A percentile compares a stretch with the other conserved stretches of the same genome.
These are phyloP conservation scores for Metarhizium guizhouense DNA, from an alignment of 2,329 filamentous ascomycete genomes.

Conservation along the genomic window DNA sequence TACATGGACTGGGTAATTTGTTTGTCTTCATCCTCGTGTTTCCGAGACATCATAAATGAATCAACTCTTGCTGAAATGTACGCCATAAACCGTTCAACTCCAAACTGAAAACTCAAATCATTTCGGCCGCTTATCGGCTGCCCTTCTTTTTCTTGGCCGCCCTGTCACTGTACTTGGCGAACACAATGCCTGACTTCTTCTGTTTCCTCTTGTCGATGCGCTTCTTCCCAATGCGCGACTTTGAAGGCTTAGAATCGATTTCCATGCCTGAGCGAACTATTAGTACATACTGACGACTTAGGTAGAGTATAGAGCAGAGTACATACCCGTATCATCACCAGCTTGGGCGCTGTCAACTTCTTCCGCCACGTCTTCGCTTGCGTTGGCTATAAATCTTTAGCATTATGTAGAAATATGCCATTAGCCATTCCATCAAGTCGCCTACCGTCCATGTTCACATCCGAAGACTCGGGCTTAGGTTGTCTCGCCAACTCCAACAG, in stretches of 20 bases:
- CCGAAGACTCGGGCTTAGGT: constrained; percentile 54
- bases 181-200: constrained; percentile 50
- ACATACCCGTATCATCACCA: constrained; percentile 15
- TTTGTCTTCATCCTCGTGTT: too few relatives aligned
- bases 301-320: neutral
- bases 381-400: constrained; percentile 4
- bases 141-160: constrained; percentile 34
- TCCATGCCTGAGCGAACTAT: constrained; percentile 40
- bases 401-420: neutral
- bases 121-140: constrained; percentile 5
- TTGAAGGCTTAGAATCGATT: constrained; percentile 38
- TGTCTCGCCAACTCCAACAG: constrained; percentile 71
- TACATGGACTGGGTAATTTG: too few relatives aligned
- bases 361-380: constrained; percentile 20
- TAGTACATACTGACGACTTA: constrained; percentile 1
- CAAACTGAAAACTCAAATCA: neutral
- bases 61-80: neutral
- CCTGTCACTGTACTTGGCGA: constrained; percentile 47
- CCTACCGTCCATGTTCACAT: constrained; percentile 39
- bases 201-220: constrained; percentile 48
- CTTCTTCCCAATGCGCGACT: constrained; percentile 34
- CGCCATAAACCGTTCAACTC: neutral
- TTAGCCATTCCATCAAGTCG: neutral
- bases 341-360: constrained; percentile 17
- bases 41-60: neutral